phyloP scores from a whole-genome alignment of 345 rosid species.

The Syzygium jambos region DNA sequence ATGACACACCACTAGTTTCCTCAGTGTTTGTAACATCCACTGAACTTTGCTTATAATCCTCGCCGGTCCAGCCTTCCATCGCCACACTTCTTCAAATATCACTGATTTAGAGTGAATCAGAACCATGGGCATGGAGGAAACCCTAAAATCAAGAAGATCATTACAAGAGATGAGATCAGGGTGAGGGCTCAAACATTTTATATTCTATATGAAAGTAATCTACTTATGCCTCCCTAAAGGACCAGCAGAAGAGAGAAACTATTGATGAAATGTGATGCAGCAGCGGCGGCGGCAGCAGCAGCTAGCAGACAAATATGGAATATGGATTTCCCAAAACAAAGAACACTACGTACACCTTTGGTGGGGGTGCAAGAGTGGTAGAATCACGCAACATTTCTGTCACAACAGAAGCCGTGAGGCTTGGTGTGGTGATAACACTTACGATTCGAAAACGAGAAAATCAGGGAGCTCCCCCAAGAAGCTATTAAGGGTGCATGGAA shows the following conservation, averaged over 20 bases:
- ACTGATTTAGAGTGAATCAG: not conserved
- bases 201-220: not conserved
- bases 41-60: not conserved
- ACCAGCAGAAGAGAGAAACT: not conserved
- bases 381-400: not conserved
- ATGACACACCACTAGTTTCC: not conserved
- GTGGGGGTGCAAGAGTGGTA: not conserved
- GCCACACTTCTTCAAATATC: not conserved
- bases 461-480: not conserved
- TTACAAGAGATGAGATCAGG: not conserved
- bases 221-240: not conserved
- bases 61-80: not conserved
- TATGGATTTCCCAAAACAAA: not conserved
- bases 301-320: not conserved
- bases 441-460: not conserved
- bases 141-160: not conserved
- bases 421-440: not conserved
- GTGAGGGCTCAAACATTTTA: not conserved
- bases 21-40: not conserved
- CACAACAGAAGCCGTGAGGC: not conserved
- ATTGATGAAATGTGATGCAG: not conserved
- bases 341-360: not conserved
- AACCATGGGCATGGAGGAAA: not conserved
- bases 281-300: not conserved
- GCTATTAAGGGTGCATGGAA: not conserved